Conservation (phyloP, 2,329 filamentous ascomycete genomes). For the Pezicula carpinea region DNA sequence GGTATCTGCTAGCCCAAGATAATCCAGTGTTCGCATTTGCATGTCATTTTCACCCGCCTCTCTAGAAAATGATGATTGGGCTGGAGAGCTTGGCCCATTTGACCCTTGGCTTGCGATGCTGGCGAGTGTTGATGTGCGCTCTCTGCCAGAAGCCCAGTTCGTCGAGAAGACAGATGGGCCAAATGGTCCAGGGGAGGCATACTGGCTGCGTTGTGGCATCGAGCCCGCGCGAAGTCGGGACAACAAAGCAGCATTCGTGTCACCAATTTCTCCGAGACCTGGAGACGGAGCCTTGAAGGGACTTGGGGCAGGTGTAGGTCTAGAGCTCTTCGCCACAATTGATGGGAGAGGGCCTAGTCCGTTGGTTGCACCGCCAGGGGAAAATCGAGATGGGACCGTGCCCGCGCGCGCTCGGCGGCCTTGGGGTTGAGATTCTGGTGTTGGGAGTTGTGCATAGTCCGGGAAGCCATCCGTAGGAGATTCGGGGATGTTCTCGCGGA, state of each 20-base stretch:
- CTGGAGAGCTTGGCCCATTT: conserved; percentile 82
- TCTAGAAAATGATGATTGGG: conserved; percentile 79
- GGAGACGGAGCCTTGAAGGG: conserved; percentile 72
- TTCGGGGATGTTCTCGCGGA: conserved; percentile 96
- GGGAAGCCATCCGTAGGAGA: conserved; percentile 95
- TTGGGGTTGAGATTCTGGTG: conserved; percentile 61
- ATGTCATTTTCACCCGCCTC: conserved; percentile 87
- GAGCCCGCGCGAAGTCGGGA: conserved; percentile 88
- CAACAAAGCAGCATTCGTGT: conserved; percentile 66
- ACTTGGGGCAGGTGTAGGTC: conserved; percentile 80
- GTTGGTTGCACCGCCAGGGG: conserved; percentile 64
- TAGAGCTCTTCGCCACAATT: conserved; percentile 70
- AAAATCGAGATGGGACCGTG: conserved; percentile 93
- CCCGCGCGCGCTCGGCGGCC: conserved; percentile 82
- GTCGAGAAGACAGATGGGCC: conserved; percentile 85
- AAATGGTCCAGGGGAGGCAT: conserved; percentile 63
- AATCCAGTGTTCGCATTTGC: conserved; percentile 85
- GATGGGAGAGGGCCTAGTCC: conserved; percentile 41
- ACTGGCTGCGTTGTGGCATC: conserved; percentile 82
- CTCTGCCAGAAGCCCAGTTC: conserved; percentile 76
- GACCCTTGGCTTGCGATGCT: conserved; percentile 83
- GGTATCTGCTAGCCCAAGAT: conserved; percentile 89
- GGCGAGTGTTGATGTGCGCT: conserved; percentile 79
- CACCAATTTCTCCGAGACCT: conserved; percentile 42
- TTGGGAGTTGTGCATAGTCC: conserved; percentile 72